Base-by-base conservation (phyloP, 2,329 filamentous ascomycete genomes). In the Phyllosticta citriasiana region DNA sequence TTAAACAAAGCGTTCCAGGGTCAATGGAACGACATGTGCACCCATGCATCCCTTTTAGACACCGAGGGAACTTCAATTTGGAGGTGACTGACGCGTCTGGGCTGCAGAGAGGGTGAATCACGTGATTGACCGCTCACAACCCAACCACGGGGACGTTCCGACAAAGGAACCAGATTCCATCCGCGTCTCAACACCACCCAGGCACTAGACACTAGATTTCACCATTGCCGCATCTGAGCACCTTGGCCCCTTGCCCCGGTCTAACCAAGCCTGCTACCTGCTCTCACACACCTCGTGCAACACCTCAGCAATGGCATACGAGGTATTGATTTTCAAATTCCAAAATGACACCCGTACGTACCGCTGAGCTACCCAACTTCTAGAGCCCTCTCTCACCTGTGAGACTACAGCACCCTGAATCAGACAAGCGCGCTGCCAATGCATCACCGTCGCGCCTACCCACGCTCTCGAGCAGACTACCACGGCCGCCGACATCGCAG, bases 341-440 rank as follows among this genome's bases (percentile, higher is more conserved):
- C 60, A 55, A 25, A 33, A 62, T 58, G 55, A 50, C 55, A 51
- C 55, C 53, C 56, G 60, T 62, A 62, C 33, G 60, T 62, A 55
- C 50, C 19, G 26, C 33, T 19, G 52, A 58, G 33, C 27, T 56
- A 50, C 25, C 12, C 19, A 33, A 19, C n/a, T 10, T 33, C 16
- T 16, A 53, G 30, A n/a, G 24, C 16, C 8, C 33, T 24, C 25
- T 25, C 60, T 62, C 51, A 57, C 25, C 27, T 3, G 47, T 47
- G 40, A 47, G 40, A 47, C 40, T 56, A 19, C 60, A 62, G 60
- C 55, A 54, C 60, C 60, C 55, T 58, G 60, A 62, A 58, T 22
- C 60, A 12, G 16, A 55, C 19, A 51, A 33, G 3, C 57, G 59
- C 55, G 47, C 47, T 14, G 59, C 59, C 30, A 54, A 61, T 40